Percentiles rank a stretch among this genome's conserved stretches.
Conservation (phyloP, 768 basidiomycete genomes). For the Trametes elegans region DNA sequence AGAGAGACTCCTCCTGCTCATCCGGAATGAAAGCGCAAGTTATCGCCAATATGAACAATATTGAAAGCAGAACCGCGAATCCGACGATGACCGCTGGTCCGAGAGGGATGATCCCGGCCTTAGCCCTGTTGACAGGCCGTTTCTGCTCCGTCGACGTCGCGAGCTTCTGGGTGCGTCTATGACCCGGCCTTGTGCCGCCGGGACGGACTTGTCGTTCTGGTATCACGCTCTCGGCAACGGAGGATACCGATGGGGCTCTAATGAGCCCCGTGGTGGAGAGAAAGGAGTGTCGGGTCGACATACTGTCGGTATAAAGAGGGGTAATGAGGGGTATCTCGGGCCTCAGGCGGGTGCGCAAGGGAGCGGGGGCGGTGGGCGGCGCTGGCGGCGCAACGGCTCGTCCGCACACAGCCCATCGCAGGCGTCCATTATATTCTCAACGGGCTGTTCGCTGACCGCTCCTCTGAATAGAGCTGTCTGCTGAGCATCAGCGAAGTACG, state of each 20-base stretch:
- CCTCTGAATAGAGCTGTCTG: neutral
- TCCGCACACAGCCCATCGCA: neutral
- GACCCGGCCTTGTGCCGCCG: slow-evolving; percentile 23
- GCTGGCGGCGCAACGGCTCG: slow-evolving; percentile 23
- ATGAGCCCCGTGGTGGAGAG: slow-evolving; percentile 38
- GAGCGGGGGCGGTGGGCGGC: slow-evolving; percentile 26
- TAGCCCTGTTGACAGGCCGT: neutral
- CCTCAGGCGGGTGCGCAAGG: too few relatives aligned
- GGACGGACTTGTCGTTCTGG: slow-evolving; percentile 14
- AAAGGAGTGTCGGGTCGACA: slow-evolving; percentile 39
- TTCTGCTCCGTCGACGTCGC: neutral
- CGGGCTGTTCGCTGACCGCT: neutral
- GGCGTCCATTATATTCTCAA: neutral
- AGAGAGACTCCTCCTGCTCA: slow-evolving; percentile 41
- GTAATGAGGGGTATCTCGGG: slow-evolving; percentile 35
- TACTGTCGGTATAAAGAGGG: slow-evolving; percentile 19
- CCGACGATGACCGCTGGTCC: slow-evolving; percentile 28
- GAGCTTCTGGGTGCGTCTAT: neutral
- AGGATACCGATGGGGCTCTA: slow-evolving; percentile 17
- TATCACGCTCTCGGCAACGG: slow-evolving; percentile 7
- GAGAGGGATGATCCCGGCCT: slow-evolving; percentile 28
- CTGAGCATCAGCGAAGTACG: neutral
- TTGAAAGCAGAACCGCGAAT: slow-evolving; percentile 43
- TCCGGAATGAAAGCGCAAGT: slow-evolving; percentile 49
- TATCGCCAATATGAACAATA: slow-evolving; percentile 48